These are phyloP conservation scores for Trifolium repens DNA, from an alignment of 306 rosid genomes.

Conservation along the genomic window DNA sequence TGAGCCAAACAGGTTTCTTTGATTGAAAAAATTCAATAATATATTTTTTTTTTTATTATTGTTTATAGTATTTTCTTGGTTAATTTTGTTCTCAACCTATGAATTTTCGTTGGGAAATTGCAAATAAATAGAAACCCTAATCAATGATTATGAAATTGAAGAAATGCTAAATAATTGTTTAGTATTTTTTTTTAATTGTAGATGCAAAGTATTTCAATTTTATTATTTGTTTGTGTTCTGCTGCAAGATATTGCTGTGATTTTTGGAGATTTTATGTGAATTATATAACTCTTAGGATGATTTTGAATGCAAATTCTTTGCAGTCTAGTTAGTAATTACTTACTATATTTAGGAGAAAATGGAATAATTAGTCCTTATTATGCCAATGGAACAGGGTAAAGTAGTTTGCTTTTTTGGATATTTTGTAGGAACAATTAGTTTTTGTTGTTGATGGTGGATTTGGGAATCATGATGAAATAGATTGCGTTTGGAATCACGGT, in stretches of 20 bases:
- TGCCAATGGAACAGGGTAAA: background rate
- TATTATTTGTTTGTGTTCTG: background rate
- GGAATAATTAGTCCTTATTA: conserved; percentile 4
- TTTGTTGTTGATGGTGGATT: conserved; percentile 16
- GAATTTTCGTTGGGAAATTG: conserved; percentile 12
- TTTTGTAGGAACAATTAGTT: background rate
- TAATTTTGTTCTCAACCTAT: background rate
- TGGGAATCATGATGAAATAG: background rate
- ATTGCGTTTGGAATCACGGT: background rate
- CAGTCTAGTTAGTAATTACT: no score
- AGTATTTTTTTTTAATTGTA: background rate
- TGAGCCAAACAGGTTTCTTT: conserved; percentile 80
- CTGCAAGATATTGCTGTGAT: conserved; percentile 21
- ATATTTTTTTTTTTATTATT: background rate
- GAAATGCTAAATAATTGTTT: background rate
- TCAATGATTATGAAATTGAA: conserved; percentile 30
- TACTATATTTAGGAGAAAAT: background rate
- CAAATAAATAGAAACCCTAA: conserved; percentile 24
- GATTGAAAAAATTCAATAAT: conserved; percentile 43
- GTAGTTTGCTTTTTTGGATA: conserved; percentile 13
- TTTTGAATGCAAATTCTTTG: conserved; percentile 7
- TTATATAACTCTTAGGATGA: background rate
- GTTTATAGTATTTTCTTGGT: background rate
- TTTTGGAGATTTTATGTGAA: background rate
- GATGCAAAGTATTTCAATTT: background rate